These are phyloP conservation scores for Aspergillus indologenus DNA, from an alignment of 495 filamentous ascomycete species.

Conservation along the genomic window DNA sequence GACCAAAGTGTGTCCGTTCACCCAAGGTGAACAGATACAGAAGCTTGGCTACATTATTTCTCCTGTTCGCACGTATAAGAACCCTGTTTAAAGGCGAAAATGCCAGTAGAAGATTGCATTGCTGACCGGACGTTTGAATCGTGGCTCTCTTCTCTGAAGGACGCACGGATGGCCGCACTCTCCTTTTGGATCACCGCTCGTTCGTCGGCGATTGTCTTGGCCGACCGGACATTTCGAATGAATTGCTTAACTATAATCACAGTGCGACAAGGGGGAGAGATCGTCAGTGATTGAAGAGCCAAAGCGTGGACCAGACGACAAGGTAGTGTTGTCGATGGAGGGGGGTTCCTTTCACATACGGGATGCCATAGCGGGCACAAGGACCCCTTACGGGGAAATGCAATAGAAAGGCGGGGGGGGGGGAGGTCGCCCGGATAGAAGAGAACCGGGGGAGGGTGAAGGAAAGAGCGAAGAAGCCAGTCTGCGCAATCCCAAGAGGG, in stretches of 20 bases:
- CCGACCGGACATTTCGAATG: slow-evolving; percentile 96
- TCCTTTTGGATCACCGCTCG: slow-evolving; percentile 97
- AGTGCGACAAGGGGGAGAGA: slow-evolving; percentile 4
- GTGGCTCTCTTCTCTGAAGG: slow-evolving; percentile 92
- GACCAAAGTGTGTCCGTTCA: slow-evolving; percentile 96
- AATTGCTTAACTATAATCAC: slow-evolving; percentile 85
- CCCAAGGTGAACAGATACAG: slow-evolving; percentile 98
- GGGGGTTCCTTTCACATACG: slow-evolving; percentile 48
- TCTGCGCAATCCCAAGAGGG: slow-evolving; percentile 19
- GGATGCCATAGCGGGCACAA: slow-evolving; percentile 61
- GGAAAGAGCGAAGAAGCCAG: slow-evolving; percentile 23
- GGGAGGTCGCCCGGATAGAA: slow-evolving; percentile 6
- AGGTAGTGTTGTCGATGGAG: slow-evolving; percentile 32
- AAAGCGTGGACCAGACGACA: slow-evolving; percentile 9
- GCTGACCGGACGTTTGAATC: slow-evolving; percentile 82
- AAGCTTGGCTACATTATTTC: slow-evolving; percentile 98
- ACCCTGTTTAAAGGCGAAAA: slow-evolving; percentile 3
- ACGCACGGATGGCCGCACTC: slow-evolving; percentile 93
- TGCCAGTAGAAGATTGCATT: slow-evolving; percentile 12
- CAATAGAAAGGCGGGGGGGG: slow-evolving; percentile 15
- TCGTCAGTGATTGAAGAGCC: slow-evolving; percentile 14
- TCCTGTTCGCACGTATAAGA: slow-evolving; percentile 52
- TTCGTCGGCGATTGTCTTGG: slow-evolving; percentile 98
- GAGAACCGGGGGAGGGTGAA: slow-evolving; percentile 1
- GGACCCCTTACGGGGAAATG: slow-evolving; percentile 36